Base-by-base conservation (phyloP, 2,329 filamentous ascomycete species). In the Byssoonygena ceratinophila region DNA sequence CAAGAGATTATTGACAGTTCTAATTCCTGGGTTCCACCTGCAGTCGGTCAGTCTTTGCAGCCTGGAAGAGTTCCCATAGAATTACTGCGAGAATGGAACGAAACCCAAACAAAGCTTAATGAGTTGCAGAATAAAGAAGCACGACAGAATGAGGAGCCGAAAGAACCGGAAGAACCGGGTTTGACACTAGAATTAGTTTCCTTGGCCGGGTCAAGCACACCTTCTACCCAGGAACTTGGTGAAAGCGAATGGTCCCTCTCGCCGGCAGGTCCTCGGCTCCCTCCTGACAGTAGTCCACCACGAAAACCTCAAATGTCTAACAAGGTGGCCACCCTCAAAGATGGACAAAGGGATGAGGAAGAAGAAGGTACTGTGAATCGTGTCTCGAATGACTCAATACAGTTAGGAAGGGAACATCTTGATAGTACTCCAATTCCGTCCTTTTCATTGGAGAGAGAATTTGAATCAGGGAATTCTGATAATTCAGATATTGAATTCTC, bases 1-100 rank as follows among this genome's bases (percentile, higher is more conserved):
- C 60, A 64, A 40, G 58, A 66, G 7, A 65, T 83, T 4, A 64
- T 84, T 1, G 68, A 73, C 4, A 61, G 68, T 9, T 55, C 65
- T 4, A 67, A 73, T 14, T 76, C 60, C 52, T 69, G 66, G 68
- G 58, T 70, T 48, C 67, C 68, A 34, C 62, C 66, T n/a, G 54
- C 57, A n/a, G 45, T 62, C 1, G 65, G 66, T 12, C 55, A 60
- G 12, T 52, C 52, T 12, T 45, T 53, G 31, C 63, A 64, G 18
- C 60, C 59, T 27, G 64, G 62, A 2, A 61, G 68, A 58, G 67
- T 70, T 25, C 69, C 69, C 1, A 60, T 65, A 46, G 40, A 41
- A 14, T 61, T 71, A 18, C 54, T 71, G 16, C 52, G 57, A n/a
- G 52, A 63, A 54, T 71, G 69, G 69, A 71, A 71, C 52, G 27